A percentile compares a stretch with the other conserved stretches of the same genome.
phyloP scores from a whole-genome alignment of 192 early-diverging fungal species.

The Diversispora eburnea region DNA sequence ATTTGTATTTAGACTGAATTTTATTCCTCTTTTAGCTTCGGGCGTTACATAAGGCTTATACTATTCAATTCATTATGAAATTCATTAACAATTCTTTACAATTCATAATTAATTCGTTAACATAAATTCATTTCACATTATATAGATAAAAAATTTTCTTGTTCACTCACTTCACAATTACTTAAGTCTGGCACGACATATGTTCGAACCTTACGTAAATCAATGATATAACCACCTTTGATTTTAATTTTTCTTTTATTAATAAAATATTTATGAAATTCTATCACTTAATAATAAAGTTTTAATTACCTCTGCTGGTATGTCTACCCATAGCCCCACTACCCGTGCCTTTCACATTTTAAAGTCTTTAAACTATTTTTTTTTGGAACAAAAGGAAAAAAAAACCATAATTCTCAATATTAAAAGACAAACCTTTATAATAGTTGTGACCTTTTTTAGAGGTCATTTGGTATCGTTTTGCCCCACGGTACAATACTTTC shows the following conservation, averaged over 20 bases:
- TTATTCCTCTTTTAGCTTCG: no score
- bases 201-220: slow-evolving; percentile 56
- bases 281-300: not conserved
- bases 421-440: slow-evolving; percentile 48
- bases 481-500: slow-evolving; percentile 49
- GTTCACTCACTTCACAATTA: slow-evolving; percentile 41
- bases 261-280: not conserved
- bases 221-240: slow-evolving; percentile 52
- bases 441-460: slow-evolving; percentile 58
- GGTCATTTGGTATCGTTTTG: slow-evolving; percentile 49
- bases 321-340: slow-evolving; percentile 62
- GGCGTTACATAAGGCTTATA: no score
- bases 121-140: no score
- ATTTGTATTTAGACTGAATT: no score
- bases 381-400: not conserved
- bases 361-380: not conserved
- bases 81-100: no score
- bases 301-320: slow-evolving; percentile 44
- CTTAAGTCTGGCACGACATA: slow-evolving; percentile 60
- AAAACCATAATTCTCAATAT: not conserved
- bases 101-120: no score
- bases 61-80: no score
- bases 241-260: not conserved
- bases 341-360: slow-evolving; percentile 45
- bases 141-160: no score